These are phyloP conservation scores for Alternaria brassicicola DNA, from an alignment of 2,329 filamentous ascomycete genomes.

Conservation along the genomic window DNA sequence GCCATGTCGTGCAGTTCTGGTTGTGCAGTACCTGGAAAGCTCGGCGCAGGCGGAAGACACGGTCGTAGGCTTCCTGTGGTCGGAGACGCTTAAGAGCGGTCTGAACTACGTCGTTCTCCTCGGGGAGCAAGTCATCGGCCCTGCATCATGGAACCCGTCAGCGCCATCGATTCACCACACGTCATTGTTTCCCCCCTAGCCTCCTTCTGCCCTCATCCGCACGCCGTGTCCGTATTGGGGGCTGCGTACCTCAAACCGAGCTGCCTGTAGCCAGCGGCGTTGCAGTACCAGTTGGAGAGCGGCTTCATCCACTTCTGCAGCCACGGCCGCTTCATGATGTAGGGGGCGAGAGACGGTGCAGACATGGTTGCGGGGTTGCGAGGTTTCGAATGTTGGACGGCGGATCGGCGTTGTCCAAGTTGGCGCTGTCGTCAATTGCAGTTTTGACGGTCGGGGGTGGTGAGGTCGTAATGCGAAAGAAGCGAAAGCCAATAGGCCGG, in stretches of 20 bases:
- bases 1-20: not conserved
- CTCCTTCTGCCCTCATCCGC: not conserved
- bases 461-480: constrained; percentile 30
- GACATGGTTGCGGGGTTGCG: constrained; percentile 67
- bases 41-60: constrained; percentile 94
- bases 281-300: constrained; percentile 84
- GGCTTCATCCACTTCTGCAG: constrained; percentile 79
- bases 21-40: constrained; percentile 75
- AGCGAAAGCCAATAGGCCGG: constrained; percentile 25
- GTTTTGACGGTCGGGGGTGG: constrained; percentile 25
- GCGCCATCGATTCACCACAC: constrained; percentile 31
- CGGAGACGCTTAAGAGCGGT: constrained; percentile 88
- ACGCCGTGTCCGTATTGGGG: constrained; percentile 1
- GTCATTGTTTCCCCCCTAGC: not conserved
- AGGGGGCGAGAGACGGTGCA: constrained; percentile 74
- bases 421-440: constrained; percentile 37
- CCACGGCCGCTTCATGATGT: constrained; percentile 84
- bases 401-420: constrained; percentile 26
- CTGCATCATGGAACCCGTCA: constrained; percentile 58
- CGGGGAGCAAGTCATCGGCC: constrained; percentile 91
- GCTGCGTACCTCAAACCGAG: constrained; percentile 79
- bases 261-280: constrained; percentile 90
- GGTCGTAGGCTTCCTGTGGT: constrained; percentile 91
- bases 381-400: constrained; percentile 25
- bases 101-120: constrained; percentile 87